phyloP scores from a whole-genome alignment of 2,329 filamentous ascomycete genomes.

The Trichophyton equinum region DNA sequence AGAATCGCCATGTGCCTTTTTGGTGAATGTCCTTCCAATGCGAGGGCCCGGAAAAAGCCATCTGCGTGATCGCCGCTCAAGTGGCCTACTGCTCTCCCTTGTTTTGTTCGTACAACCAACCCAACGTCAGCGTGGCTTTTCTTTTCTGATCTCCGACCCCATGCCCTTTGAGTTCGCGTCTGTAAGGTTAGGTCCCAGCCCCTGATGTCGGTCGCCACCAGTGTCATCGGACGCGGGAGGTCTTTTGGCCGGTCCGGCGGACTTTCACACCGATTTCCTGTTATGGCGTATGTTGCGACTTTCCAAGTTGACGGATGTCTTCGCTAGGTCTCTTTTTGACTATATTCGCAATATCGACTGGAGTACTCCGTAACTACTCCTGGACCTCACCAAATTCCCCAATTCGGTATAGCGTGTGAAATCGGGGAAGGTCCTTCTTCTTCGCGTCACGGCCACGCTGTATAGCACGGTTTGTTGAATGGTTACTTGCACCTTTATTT shows the following conservation, averaged over 20 bases:
- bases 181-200: neutral
- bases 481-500: neutral
- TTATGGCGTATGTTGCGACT: neutral
- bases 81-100: neutral
- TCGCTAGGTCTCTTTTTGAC: too few relatives aligned
- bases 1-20: neutral
- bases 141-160: neutral
- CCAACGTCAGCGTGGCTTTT: neutral
- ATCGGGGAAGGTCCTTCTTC: neutral
- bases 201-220: neutral
- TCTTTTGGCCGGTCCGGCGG: neutral
- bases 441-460: neutral
- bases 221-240: neutral
- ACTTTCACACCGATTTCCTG: neutral
- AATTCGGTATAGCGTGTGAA: too few relatives aligned
- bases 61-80: neutral
- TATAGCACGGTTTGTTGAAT: neutral
- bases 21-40: neutral
- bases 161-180: neutral
- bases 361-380: too few relatives aligned
- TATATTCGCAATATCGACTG: too few relatives aligned
- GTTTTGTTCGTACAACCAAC: neutral
- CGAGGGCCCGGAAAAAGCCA: neutral
- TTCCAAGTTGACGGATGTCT: too few relatives aligned
- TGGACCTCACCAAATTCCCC: too few relatives aligned